Conservation (phyloP, 192 early-diverging fungal species). For the Backusella australiensis region DNA sequence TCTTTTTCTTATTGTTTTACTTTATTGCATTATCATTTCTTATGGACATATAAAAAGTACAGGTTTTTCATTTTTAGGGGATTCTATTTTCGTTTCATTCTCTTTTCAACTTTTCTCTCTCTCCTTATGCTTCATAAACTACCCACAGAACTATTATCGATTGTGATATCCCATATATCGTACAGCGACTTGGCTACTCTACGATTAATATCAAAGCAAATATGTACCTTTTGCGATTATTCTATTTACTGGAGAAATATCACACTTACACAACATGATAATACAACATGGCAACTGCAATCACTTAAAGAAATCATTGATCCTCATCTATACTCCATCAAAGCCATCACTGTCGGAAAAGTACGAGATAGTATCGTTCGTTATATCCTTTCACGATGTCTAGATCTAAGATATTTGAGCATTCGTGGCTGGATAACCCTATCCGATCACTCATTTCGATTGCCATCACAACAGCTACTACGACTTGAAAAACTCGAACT, state of each 20-base stretch:
- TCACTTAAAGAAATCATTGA: not conserved
- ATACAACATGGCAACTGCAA: not conserved
- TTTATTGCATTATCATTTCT: not conserved
- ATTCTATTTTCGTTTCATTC: not conserved
- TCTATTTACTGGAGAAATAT: not conserved
- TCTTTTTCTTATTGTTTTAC: not conserved
- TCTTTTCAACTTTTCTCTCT: not conserved
- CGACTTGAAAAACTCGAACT: not conserved
- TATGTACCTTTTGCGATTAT: constrained; percentile 6
- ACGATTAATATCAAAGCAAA: constrained; percentile 1
- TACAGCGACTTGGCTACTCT: not conserved
- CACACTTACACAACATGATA: not conserved
- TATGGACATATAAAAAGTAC: not conserved
- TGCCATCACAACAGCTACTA: not conserved
- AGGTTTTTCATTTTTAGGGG: not conserved
- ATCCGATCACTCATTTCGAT: constrained; percentile 10
- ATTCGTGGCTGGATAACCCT: constrained; percentile 21
- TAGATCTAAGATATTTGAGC: not conserved
- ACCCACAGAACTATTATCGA: constrained; percentile 9
- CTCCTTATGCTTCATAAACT: not conserved
- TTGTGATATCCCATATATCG: constrained; percentile 5
- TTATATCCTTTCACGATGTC: constrained; percentile 10
- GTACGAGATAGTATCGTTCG: constrained; percentile 10
- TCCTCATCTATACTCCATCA: not conserved
- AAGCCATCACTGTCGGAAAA: not conserved